Percentiles rank a stretch among this genome's conserved stretches.
These are phyloP conservation scores for Dicorynia guianensis DNA, from an alignment of 306 rosid species.

Conservation along the genomic window DNA sequence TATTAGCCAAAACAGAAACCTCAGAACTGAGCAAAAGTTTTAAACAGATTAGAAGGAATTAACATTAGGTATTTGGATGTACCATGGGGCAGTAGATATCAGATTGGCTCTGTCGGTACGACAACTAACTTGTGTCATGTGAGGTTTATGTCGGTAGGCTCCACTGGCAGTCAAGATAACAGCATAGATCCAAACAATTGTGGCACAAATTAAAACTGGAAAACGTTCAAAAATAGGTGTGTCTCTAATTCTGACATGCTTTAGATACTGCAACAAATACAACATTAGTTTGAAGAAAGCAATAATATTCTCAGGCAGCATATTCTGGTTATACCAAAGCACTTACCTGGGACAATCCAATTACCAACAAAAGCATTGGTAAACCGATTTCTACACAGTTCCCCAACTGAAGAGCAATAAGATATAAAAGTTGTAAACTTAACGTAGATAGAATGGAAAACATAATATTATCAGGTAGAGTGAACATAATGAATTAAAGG, in stretches of 20 bases:
- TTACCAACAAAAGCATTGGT: conserved; percentile 84
- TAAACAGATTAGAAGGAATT: conserved; percentile 21
- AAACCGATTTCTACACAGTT: conserved; percentile 91
- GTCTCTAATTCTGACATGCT: conserved; percentile 86
- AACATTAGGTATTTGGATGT: conserved; percentile 21
- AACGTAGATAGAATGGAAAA: background rate
- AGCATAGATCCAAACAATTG: conserved; percentile 90
- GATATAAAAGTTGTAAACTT: background rate
- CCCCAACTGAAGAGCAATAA: conserved; percentile 73
- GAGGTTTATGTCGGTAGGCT: conserved; percentile 69
- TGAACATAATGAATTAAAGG: conserved; percentile 16
- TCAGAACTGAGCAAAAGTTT: conserved; percentile 25
- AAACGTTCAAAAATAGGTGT: conserved; percentile 89
- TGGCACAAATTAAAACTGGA: conserved; percentile 82
- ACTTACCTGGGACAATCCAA: conserved; percentile 93
- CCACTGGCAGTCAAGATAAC: conserved; percentile 90
- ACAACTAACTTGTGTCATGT: conserved; percentile 71
- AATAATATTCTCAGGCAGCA: conserved; percentile 16
- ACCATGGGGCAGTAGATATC: conserved; percentile 95
- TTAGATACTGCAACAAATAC: conserved; percentile 80
- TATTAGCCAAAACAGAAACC: conserved; percentile 40
- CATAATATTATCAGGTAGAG: conserved; percentile 27
- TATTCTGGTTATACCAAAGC: conserved; percentile 5
- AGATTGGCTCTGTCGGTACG: conserved; percentile 87
- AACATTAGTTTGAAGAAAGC: conserved; percentile 28